Conservation (phyloP, 176 grass and related monocot species). For the Guadua angustifolia region DNA sequence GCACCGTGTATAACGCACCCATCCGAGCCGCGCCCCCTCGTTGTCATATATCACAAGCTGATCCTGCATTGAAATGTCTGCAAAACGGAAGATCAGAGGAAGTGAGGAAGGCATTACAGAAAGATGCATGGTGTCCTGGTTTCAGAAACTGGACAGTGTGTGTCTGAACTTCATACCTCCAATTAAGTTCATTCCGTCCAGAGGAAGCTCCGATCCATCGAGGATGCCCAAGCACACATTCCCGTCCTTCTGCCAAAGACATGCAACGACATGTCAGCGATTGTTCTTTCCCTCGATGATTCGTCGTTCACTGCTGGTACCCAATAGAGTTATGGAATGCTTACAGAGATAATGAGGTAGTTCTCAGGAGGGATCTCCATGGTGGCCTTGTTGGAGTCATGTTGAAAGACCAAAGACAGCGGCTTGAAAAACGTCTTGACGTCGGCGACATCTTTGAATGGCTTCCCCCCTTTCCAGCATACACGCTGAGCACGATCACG, state of each 20-base stretch:
- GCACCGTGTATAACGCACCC: constrained; percentile 18
- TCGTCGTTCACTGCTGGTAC: not conserved
- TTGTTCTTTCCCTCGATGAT: not conserved
- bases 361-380: constrained; percentile 81
- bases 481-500: constrained; percentile 50
- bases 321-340: constrained; percentile 19
- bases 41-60: constrained; percentile 87
- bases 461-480: constrained; percentile 65
- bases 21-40: constrained; percentile 64
- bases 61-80: constrained; percentile 79
- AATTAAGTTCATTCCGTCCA: constrained; percentile 57
- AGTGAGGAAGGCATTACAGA: not conserved
- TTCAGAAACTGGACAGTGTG: not conserved
- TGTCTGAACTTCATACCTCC: constrained; percentile 58
- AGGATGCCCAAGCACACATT: constrained; percentile 89
- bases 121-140: not conserved
- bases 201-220: constrained; percentile 45
- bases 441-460: constrained; percentile 67
- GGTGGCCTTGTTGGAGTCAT: constrained; percentile 29
- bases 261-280: constrained; percentile 19
- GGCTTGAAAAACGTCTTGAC: constrained; percentile 66
- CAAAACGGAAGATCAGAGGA: not conserved
- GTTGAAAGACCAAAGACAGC: constrained; percentile 55
- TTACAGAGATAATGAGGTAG: constrained; percentile 80
- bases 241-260: constrained; percentile 54